Conservation (phyloP, 345 rosid species). For the Salix dunnii region DNA sequence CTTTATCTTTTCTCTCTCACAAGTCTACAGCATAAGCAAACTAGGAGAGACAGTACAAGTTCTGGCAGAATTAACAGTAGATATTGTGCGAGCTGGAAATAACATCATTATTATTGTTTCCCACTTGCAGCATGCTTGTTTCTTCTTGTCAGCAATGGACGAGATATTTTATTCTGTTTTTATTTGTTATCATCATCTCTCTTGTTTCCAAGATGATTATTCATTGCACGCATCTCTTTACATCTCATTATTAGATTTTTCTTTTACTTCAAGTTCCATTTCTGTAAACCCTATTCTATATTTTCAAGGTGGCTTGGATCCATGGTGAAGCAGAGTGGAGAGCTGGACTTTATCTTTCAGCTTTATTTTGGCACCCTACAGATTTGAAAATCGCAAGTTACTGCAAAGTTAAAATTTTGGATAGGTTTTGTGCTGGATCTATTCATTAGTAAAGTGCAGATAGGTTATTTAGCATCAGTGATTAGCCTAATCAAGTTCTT, state of each 20-base stretch:
- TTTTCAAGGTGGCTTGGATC: background rate
- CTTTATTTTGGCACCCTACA: background rate
- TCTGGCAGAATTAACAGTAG: background rate
- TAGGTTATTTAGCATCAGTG: background rate
- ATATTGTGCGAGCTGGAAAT: constrained; percentile 1
- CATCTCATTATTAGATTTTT: background rate
- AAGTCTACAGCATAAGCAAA: background rate
- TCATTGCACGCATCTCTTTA: background rate
- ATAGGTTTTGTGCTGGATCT: background rate
- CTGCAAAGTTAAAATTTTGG: background rate
- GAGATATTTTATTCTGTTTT: background rate
- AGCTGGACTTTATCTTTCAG: background rate
- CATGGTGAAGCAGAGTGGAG: background rate
- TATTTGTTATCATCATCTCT: background rate
- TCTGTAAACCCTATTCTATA: background rate
- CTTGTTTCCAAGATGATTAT: background rate
- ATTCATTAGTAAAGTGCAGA: background rate
- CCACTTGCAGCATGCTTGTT: background rate
- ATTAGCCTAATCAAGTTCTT: background rate
- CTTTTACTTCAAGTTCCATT: background rate
- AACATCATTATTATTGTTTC: background rate
- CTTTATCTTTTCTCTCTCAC: background rate
- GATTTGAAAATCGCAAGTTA: background rate
- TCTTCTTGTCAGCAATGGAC: background rate
- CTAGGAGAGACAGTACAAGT: constrained; percentile 6